phyloP scores from a whole-genome alignment of 2,329 filamentous ascomycete species.

The Mycosphaerella arachidis region DNA sequence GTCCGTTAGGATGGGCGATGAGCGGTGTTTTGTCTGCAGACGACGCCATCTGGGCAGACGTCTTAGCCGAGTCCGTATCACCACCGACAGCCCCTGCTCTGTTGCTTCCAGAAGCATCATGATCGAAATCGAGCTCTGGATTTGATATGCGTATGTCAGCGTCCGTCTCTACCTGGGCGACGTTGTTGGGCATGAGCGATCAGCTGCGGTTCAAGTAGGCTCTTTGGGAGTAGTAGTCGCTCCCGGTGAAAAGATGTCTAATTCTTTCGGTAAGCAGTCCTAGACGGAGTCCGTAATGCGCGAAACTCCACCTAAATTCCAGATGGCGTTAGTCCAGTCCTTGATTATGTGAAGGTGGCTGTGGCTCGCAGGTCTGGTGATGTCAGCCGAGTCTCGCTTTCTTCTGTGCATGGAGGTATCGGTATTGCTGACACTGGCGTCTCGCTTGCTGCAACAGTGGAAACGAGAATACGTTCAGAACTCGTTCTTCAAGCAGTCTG shows the following conservation, averaged over 20 bases:
- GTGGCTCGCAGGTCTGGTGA: background rate
- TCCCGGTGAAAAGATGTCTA: background rate
- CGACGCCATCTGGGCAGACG: conserved; percentile 2
- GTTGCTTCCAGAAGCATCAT: conserved; percentile 2
- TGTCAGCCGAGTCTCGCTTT: background rate
- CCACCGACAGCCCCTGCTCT: background rate
- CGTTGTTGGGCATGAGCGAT: background rate
- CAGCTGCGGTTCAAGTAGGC: conserved; percentile 1
- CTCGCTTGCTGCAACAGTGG: background rate
- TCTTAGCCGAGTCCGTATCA: background rate
- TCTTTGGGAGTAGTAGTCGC: background rate
- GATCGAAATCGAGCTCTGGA: background rate
- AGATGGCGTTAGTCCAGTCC: background rate
- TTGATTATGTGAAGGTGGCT: background rate
- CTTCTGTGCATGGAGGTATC: background rate
- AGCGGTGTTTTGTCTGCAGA: background rate
- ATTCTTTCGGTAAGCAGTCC: conserved; percentile 2
- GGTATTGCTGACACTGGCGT: background rate
- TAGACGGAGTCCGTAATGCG: background rate
- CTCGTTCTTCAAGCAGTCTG: background rate
- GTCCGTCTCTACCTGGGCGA: background rate
- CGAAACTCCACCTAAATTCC: background rate
- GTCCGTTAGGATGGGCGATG: background rate
- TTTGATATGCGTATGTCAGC: conserved; percentile 7
- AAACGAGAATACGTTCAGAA: background rate